Evolutionary conservation across 441 rosid species (phyloP).

Genomic region (Corymbia calophylla): DNA sequence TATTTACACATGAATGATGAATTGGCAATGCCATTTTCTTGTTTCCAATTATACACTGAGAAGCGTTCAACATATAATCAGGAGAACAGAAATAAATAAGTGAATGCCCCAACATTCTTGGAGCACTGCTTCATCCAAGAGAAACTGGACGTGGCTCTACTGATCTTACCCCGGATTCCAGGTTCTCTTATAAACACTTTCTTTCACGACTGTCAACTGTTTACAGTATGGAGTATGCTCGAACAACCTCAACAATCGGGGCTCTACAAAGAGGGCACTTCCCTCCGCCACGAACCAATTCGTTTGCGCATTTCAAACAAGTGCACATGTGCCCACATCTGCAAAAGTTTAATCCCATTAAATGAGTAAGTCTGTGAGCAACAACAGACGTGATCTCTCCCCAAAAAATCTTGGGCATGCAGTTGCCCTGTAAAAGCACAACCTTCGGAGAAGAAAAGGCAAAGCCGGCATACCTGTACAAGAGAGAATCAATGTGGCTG

Average conservation of each 20-base stretch:
- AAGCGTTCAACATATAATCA: slow-evolving; percentile 25
- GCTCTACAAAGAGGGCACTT: slow-evolving; percentile 98
- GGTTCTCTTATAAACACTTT: neutral
- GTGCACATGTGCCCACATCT: slow-evolving; percentile 99
- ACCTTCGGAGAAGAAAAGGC: neutral
- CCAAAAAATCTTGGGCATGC: neutral
- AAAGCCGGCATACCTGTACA: slow-evolving; percentile 61
- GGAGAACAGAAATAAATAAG: slow-evolving; percentile 21
- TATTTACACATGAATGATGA: slow-evolving; percentile 40
- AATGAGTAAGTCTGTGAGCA: neutral
- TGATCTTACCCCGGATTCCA: slow-evolving; percentile 9
- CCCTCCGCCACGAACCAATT: slow-evolving; percentile 77
- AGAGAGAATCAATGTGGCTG: slow-evolving; percentile 82
- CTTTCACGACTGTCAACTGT: neutral
- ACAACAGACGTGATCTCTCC: neutral
- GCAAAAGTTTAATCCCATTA: slow-evolving; percentile 3
- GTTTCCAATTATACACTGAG: slow-evolving; percentile 33
- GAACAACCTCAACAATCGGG: slow-evolving; percentile 84
- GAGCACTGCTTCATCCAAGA: neutral
- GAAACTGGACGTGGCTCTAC: neutral
- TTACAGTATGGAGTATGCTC: slow-evolving; percentile 93
- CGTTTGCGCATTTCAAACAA: slow-evolving; percentile 87
- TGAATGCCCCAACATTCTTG: slow-evolving; percentile 1
- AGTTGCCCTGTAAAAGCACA: neutral
- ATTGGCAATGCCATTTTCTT: slow-evolving; percentile 30